Conservation (phyloP, 331 rosid species). For the Acacia pycnantha region DNA sequence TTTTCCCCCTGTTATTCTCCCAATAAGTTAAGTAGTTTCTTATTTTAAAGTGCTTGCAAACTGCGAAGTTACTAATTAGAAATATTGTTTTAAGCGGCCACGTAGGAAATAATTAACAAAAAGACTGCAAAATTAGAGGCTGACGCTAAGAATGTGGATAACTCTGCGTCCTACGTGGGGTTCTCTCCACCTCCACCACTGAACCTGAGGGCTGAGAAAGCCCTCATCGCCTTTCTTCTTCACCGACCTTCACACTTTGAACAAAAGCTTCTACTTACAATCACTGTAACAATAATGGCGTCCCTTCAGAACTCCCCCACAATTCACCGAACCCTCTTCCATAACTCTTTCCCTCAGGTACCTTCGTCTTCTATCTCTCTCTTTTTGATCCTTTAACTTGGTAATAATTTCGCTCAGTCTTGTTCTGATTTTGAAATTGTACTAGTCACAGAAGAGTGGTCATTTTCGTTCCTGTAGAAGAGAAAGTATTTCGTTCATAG, state of each 20-base stretch:
- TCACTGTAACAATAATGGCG: slow-evolving; percentile 43
- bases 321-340: slow-evolving; percentile 49
- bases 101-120: background rate
- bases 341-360: slow-evolving; percentile 66
- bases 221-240: background rate
- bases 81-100: background rate
- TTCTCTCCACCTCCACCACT: background rate
- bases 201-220: background rate
- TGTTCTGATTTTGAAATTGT: slow-evolving; percentile 10
- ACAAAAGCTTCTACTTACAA: background rate
- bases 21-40: too few relatives aligned
- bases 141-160: slow-evolving; percentile 22
- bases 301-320: slow-evolving; percentile 61
- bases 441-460: slow-evolving; percentile 47
- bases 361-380: background rate
- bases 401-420: background rate
- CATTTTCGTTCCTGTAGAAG: slow-evolving; percentile 53
- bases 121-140: background rate
- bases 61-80: background rate
- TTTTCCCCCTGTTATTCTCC: too few relatives aligned
- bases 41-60: background rate
- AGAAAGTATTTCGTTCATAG: slow-evolving; percentile 48
- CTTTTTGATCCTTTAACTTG: background rate
- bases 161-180: background rate
- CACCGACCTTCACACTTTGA: background rate